Evolutionary conservation across 148 eudicot species (phyloP).

Genomic region (Rhododendron ferrugineum): DNA sequence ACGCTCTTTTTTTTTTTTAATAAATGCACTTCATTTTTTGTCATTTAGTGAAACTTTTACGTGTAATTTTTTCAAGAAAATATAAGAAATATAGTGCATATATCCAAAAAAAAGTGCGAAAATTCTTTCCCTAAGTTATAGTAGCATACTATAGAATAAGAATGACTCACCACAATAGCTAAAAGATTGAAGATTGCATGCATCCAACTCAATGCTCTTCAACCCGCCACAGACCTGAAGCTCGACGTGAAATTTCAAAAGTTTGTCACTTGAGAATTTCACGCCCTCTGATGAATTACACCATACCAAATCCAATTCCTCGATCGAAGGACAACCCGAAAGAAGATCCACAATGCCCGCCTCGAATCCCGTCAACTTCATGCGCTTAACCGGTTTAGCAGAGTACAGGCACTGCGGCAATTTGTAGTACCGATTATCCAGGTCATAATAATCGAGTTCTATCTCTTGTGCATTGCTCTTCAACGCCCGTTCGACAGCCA

Average conservation of each 20-base stretch:
- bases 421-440: background rate
- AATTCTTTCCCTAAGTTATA: no score
- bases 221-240: background rate
- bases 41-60: no score
- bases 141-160: background rate
- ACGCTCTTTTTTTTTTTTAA: no score
- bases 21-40: no score
- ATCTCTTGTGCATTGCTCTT: background rate
- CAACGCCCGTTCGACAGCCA: background rate
- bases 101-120: no score
- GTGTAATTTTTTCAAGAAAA: no score
- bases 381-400: background rate
- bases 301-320: background rate
- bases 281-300: background rate
- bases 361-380: background rate
- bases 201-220: background rate
- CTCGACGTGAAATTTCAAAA: background rate
- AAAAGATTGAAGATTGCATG: slow-evolving; percentile 5
- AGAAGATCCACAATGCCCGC: background rate
- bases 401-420: background rate
- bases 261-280: background rate
- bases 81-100: no score
- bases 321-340: background rate
- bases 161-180: background rate
- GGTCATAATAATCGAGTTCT: background rate